These are phyloP conservation scores for Mixia osmundae DNA, from an alignment of 1,284 basidiomycete species.

Conservation along the genomic window DNA sequence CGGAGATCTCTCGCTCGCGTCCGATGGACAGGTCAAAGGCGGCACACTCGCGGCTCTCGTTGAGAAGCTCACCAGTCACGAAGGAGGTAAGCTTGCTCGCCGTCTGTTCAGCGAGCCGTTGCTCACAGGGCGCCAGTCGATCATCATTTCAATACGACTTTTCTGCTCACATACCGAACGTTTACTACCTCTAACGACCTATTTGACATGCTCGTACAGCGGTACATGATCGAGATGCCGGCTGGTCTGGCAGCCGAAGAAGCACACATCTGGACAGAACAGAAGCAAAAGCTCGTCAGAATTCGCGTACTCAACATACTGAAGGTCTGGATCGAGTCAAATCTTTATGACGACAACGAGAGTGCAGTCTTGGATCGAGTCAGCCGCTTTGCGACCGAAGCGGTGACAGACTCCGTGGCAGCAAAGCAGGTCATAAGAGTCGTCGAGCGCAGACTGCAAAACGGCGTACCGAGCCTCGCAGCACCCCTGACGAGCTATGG, in stretches of 20 bases:
- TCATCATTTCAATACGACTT: slow-evolving; percentile 64
- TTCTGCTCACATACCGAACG: slow-evolving; percentile 90
- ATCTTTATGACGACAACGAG: slow-evolving; percentile 23
- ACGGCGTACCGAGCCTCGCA: slow-evolving; percentile 3
- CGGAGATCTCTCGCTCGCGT: slow-evolving; percentile 62
- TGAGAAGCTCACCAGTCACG: slow-evolving; percentile 73
- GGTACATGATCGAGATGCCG: slow-evolving; percentile 62
- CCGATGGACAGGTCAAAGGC: slow-evolving; percentile 50
- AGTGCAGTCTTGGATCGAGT: slow-evolving; percentile 19
- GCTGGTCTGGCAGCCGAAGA: slow-evolving; percentile 40
- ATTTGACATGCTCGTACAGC: slow-evolving; percentile 57
- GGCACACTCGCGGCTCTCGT: slow-evolving; percentile 68
- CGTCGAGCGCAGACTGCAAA: slow-evolving; percentile 20
- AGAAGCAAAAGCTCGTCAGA: slow-evolving; percentile 74
- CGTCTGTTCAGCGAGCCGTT: slow-evolving; percentile 1
- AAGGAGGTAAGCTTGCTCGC: slow-evolving; percentile 22
- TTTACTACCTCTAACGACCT: slow-evolving; percentile 71
- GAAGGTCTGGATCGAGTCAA: slow-evolving; percentile 24
- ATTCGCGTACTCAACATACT: slow-evolving; percentile 36
- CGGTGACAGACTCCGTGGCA: slow-evolving; percentile 18
- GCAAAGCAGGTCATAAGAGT: slow-evolving; percentile 20
- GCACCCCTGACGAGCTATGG: slow-evolving; percentile 10
- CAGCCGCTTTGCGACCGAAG: slow-evolving; percentile 20
- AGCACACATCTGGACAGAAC: slow-evolving; percentile 55
- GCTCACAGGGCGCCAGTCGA: slow-evolving; percentile 26